Evolutionary conservation across 257 asterid genomes (phyloP).

Genomic region (Leptodermis oblonga): DNA sequence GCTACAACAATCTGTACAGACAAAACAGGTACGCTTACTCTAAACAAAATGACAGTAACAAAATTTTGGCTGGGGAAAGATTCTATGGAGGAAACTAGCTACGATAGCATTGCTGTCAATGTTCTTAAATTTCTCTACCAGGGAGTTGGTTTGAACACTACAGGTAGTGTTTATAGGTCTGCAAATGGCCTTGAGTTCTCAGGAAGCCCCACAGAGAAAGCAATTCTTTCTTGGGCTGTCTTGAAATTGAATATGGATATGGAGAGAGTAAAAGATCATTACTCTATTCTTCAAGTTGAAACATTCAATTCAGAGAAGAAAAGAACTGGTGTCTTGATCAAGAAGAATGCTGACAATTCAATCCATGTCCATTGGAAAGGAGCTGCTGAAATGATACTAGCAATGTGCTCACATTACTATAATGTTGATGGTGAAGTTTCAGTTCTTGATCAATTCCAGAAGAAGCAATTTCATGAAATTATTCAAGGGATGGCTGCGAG

Average conservation of each 20-base stretch:
- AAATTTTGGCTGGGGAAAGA: conserved; percentile 38
- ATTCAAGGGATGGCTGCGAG: conserved; percentile 70
- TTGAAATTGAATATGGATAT: conserved; percentile 45
- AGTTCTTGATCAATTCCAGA: conserved; percentile 21
- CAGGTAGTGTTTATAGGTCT: conserved; percentile 37
- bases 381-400: conserved; percentile 68
- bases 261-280: conserved; percentile 35
- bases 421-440: conserved; percentile 38
- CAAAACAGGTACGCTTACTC: conserved; percentile 47
- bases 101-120: conserved; percentile 11
- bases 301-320: conserved; percentile 79
- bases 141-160: conserved; percentile 46
- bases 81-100: conserved; percentile 2
- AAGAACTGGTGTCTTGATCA: conserved; percentile 54
- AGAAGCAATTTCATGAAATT: conserved; percentile 24
- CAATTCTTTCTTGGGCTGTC: conserved; percentile 77
- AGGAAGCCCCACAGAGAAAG: conserved; percentile 89
- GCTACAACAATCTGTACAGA: conserved; percentile 49
- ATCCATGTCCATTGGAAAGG: conserved; percentile 74
- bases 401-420: conserved; percentile 49
- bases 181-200: conserved; percentile 40
- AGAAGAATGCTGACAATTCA: conserved; percentile 27
- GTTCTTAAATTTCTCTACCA: conserved; percentile 33
- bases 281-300: conserved; percentile 43
- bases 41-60: conserved; percentile 43